Percentiles rank a stretch among this genome's conserved stretches.
phyloP scores from a whole-genome alignment of 805 yeast species.

The Metschnikowia lachancei region DNA sequence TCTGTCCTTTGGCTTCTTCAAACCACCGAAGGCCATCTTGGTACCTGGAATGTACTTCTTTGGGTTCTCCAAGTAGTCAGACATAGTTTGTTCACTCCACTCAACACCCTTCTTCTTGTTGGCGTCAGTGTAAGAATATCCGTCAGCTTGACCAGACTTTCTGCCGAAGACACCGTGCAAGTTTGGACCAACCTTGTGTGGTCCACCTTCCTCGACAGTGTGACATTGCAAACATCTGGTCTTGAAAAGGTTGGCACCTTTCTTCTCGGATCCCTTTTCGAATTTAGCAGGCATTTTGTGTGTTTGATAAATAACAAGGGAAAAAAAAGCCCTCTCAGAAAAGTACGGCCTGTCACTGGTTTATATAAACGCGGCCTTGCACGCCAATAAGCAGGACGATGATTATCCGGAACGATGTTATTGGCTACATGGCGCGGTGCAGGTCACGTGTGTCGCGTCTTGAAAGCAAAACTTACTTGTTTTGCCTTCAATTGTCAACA shows the following conservation, averaged over 20 bases:
- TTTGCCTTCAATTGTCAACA: background rate
- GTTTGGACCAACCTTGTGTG: conserved; percentile 99
- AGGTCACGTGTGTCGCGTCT: conserved; percentile 6
- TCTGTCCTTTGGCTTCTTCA: conserved; percentile 99
- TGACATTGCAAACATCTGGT: conserved; percentile 99
- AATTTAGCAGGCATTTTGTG: conserved; percentile 43
- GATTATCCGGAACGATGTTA: conserved; percentile 14
- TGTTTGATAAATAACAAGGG: background rate
- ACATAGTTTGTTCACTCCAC: conserved; percentile 86
- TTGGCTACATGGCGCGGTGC: conserved; percentile 14
- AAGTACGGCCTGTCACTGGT: conserved; percentile 8
- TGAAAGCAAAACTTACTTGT: background rate
- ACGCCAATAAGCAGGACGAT: conserved; percentile 20
- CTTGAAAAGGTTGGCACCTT: conserved; percentile 98
- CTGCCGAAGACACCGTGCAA: conserved; percentile 94
- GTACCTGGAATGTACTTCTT: conserved; percentile 99
- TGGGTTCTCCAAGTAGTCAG: conserved; percentile 97
- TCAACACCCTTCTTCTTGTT: conserved; percentile 91
- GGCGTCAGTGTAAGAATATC: conserved; percentile 97
- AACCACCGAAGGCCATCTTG: conserved; percentile 99
- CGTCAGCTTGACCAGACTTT: conserved; percentile 85
- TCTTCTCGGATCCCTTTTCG: conserved; percentile 50
- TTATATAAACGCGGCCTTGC: conserved; percentile 14
- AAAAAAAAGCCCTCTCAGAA: background rate
- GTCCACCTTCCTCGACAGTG: conserved; percentile 93